Evolutionary conservation across 2,329 filamentous ascomycete species (phyloP).

Genomic region (Penicillium psychrosexuale): DNA sequence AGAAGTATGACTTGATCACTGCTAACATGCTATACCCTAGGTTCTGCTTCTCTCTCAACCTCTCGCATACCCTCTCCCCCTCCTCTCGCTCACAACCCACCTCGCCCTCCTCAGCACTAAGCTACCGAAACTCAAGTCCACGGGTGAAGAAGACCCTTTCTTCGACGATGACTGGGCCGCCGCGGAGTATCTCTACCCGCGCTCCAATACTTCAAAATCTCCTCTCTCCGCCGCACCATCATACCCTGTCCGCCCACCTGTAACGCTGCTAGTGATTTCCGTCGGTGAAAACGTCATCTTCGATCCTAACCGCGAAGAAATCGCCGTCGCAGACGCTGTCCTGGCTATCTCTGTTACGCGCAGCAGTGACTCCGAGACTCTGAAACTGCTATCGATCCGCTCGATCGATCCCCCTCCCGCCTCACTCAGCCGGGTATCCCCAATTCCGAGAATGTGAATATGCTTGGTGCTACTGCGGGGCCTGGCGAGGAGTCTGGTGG

Average conservation of each 20-base stretch:
- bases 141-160: conserved; percentile 90
- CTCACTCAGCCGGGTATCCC: conserved; percentile 69
- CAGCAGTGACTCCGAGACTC: conserved; percentile 36
- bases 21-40: conserved; percentile 46
- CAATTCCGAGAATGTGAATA: conserved; percentile 60
- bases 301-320: conserved; percentile 85
- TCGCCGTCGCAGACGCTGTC: conserved; percentile 86
- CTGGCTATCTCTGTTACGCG: conserved; percentile 75
- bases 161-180: conserved; percentile 98
- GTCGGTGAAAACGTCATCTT: conserved; percentile 89
- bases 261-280: conserved; percentile 86
- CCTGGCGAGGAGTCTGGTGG: conserved; percentile 47
- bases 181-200: conserved; percentile 71
- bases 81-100: conserved; percentile 89
- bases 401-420: conserved; percentile 73
- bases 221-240: conserved; percentile 17
- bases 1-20: background rate
- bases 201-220: conserved; percentile 27
- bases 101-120: conserved; percentile 86
- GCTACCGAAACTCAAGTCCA: conserved; percentile 79
- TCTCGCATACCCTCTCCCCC: conserved; percentile 85
- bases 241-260: conserved; percentile 62
- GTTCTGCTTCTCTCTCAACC: conserved; percentile 90
- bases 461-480: conserved; percentile 39
- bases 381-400: conserved; percentile 66